Conservation (phyloP, 2,329 filamentous ascomycete species). For the Ophiostoma himal-ulmi region DNA sequence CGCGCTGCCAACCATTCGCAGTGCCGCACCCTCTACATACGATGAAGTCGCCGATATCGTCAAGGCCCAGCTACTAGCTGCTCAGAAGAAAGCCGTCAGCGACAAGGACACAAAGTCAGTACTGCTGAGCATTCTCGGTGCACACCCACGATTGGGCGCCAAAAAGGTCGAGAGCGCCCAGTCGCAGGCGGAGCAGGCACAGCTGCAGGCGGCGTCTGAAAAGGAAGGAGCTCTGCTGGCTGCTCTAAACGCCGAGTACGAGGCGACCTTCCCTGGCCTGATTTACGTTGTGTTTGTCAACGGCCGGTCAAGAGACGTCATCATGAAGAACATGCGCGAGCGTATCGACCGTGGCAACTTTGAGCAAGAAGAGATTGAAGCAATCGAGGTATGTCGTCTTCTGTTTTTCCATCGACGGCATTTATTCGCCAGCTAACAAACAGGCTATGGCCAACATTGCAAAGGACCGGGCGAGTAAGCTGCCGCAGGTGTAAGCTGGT, state of each 20-base stretch:
- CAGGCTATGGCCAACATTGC: conserved; percentile 93
- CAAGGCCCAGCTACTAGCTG: conserved; percentile 54
- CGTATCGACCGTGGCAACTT: conserved; percentile 66
- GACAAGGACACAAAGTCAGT: conserved; percentile 43
- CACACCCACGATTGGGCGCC: conserved; percentile 78
- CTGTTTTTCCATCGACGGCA: conserved; percentile 26
- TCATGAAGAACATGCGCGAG: conserved; percentile 75
- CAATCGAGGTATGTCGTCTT: conserved; percentile 57
- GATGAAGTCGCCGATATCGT: conserved; percentile 61
- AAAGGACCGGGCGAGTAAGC: conserved; percentile 66
- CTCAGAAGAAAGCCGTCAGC: conserved; percentile 42
- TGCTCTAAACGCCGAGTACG: conserved; percentile 69
- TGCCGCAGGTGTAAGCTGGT: conserved; percentile 31
- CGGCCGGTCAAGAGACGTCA: conserved; percentile 62
- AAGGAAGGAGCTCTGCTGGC: conserved; percentile 54
- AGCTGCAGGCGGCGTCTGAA: conserved; percentile 52
- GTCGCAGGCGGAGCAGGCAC: conserved; percentile 75
- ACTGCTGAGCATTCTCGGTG: conserved; percentile 67
- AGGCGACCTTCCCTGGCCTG: conserved; percentile 71
- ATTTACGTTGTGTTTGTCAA: conserved; percentile 92
- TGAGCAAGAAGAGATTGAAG: conserved; percentile 62
- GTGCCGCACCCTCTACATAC: conserved; percentile 54
- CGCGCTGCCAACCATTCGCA: conserved; percentile 59
- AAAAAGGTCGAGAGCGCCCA: conserved; percentile 76
- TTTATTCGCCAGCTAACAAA: neutral